A percentile compares a stretch with the other conserved stretches of the same genome.
These are phyloP conservation scores for Zea luxurians DNA, from an alignment of 176 grass and related monocot species.

Conservation along the genomic window DNA sequence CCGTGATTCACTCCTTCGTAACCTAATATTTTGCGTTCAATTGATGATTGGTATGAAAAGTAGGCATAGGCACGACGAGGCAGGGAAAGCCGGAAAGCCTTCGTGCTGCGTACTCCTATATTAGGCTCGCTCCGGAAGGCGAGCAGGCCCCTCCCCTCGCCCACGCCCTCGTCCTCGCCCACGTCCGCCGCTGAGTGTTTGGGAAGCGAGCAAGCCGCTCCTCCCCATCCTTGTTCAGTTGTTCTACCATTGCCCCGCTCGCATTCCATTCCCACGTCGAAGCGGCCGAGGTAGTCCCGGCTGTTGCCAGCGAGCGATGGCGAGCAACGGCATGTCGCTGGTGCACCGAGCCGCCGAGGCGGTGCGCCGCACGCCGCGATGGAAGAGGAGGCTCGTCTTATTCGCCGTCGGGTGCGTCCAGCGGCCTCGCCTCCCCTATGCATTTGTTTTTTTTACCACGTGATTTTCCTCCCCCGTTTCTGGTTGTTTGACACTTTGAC, in stretches of 20 bases:
- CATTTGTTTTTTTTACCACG: neutral
- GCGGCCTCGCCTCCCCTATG: neutral
- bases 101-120: conserved; percentile 27
- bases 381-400: conserved; percentile 55
- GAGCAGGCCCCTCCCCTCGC: conserved; percentile 9
- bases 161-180: neutral
- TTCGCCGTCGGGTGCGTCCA: conserved; percentile 52
- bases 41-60: neutral
- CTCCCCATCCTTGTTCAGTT: conserved; percentile 4
- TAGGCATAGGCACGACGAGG: neutral
- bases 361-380: conserved; percentile 37
- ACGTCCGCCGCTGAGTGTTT: conserved; percentile 47
- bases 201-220: conserved; percentile 43
- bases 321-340: conserved; percentile 30
- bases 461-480: neutral
- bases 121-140: conserved; percentile 29
- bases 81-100: too few relatives aligned
- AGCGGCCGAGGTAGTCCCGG: neutral
- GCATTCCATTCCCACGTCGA: neutral
- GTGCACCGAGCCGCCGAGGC: conserved; percentile 36
- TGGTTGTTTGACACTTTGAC: conserved; percentile 16
- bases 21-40: rapidly evolving
- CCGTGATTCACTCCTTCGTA: neutral
- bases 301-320: conserved; percentile 5
- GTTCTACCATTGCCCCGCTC: conserved; percentile 5